Percentiles rank a stretch among this genome's conserved stretches.
phyloP scores from a whole-genome alignment of 345 rosid genomes.

The Salix exigua region DNA sequence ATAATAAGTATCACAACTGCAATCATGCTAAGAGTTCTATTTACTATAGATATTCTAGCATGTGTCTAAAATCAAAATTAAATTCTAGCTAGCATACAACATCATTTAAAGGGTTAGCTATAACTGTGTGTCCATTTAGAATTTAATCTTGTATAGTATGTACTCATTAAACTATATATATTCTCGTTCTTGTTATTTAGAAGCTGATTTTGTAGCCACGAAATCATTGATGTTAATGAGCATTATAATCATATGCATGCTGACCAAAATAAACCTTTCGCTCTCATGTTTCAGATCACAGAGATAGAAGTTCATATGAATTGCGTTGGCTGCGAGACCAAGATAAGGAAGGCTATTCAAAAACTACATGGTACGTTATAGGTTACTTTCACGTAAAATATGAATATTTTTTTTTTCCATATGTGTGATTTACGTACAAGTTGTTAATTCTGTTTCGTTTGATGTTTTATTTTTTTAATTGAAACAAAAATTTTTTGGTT shows the following conservation, averaged over 20 bases:
- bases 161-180: neutral
- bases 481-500: too few species aligned
- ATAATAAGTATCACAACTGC: neutral
- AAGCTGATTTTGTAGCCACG: neutral
- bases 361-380: constrained; percentile 50
- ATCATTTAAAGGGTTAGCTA: neutral
- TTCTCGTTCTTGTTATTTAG: neutral
- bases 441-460: too few species aligned
- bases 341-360: constrained; percentile 52
- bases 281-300: constrained; percentile 37
- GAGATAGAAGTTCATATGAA: constrained; percentile 73
- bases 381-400: neutral
- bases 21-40: neutral
- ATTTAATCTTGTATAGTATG: neutral
- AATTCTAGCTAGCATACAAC: neutral
- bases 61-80: neutral
- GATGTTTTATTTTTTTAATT: too few species aligned
- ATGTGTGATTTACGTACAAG: neutral
- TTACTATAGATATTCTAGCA: neutral
- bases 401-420: neutral
- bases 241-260: neutral
- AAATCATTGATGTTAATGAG: neutral
- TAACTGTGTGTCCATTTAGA: neutral
- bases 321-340: constrained; percentile 64
- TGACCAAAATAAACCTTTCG: neutral